Evolutionary conservation across 441 rosid species (phyloP).

Genomic region (Viola pubescens): DNA sequence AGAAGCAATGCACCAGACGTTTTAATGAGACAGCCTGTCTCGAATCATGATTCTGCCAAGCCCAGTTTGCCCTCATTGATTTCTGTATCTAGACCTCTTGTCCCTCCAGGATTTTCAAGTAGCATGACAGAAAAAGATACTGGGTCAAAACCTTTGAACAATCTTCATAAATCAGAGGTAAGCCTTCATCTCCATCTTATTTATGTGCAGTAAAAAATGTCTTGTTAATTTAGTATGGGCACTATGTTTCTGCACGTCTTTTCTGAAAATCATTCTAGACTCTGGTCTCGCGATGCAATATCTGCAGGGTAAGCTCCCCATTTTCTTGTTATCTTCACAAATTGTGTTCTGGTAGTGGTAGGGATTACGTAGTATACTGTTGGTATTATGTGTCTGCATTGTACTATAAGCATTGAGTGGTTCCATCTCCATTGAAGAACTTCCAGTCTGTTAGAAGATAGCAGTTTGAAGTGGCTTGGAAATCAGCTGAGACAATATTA

Average conservation of each 20-base stretch:
- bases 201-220: slow-evolving; percentile 9
- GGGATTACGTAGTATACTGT: too few relatives aligned
- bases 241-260: neutral
- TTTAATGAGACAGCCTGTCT: slow-evolving; percentile 18
- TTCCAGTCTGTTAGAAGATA: neutral
- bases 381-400: too few relatives aligned
- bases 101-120: slow-evolving; percentile 90
- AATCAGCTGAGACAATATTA: neutral
- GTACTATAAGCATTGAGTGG: too few relatives aligned
- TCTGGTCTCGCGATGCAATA: neutral
- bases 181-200: slow-evolving; percentile 9
- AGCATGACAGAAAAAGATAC: slow-evolving; percentile 42
- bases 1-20: slow-evolving; percentile 40
- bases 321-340: neutral
- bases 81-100: slow-evolving; percentile 82
- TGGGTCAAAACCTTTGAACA: slow-evolving; percentile 41
- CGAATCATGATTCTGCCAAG: slow-evolving; percentile 36
- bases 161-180: slow-evolving; percentile 46
- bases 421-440: too few relatives aligned
- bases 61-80: slow-evolving; percentile 36
- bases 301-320: neutral
- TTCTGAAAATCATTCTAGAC: neutral
- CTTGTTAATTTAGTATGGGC: neutral
- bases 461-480: neutral
- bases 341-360: too few relatives aligned